phyloP scores from a whole-genome alignment of 108 stramenopile species.

The Fragilariopsis cylindrus region DNA sequence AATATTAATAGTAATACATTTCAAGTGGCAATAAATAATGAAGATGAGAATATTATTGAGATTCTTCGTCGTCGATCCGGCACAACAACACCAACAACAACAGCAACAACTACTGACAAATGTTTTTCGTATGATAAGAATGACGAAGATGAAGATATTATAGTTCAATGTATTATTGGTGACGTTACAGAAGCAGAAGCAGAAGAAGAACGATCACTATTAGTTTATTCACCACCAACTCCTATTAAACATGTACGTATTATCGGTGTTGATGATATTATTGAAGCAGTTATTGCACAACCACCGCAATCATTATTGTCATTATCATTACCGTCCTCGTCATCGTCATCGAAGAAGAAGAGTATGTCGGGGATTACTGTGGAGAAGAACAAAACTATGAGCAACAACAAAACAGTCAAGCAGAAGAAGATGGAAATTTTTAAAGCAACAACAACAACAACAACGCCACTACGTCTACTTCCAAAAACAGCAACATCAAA shows the following conservation, averaged over 20 bases:
- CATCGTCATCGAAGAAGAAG: too few species aligned
- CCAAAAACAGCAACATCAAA: too few species aligned
- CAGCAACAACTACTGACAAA: neutral
- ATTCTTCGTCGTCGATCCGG: neutral
- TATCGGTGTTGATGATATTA: neutral
- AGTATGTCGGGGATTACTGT: too few species aligned
- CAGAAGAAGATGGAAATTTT: too few species aligned
- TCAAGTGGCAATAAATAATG: neutral
- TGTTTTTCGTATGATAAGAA: slow-evolving; percentile 1
- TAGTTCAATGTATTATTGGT: neutral
- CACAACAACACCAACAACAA: neutral
- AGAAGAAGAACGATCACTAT: neutral
- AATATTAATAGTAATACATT: too few species aligned
- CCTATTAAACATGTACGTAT: neutral
- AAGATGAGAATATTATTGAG: neutral
- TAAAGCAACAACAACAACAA: too few species aligned
- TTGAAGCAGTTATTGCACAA: neutral
- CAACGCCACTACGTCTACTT: too few species aligned
- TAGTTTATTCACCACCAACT: neutral
- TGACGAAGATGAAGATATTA: neutral
- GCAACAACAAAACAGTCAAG: too few species aligned
- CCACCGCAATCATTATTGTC: too few species aligned
- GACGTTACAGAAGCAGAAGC: too few species aligned
- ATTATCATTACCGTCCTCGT: too few species aligned
- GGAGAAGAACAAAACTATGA: too few species aligned